These are phyloP conservation scores for Alternaria gansuensis DNA, from an alignment of 2,329 filamentous ascomycete genomes.

Conservation along the genomic window DNA sequence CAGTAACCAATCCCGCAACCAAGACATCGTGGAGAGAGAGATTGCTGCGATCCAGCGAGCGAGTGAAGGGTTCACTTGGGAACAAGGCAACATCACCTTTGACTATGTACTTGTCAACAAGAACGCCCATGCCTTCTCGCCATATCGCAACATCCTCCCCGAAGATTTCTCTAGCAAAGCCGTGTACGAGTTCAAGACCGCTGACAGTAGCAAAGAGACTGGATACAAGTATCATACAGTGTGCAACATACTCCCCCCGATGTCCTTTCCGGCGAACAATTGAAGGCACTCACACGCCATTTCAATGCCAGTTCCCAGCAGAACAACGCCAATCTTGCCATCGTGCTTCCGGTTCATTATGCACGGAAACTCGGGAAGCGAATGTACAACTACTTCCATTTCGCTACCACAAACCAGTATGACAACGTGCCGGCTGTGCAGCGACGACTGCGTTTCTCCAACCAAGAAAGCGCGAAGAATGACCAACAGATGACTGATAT, in stretches of 20 bases:
- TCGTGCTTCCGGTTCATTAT: conserved; percentile 13
- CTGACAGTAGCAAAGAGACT: not conserved
- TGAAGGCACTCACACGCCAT: not conserved
- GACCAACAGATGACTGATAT: not conserved
- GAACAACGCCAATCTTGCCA: not conserved
- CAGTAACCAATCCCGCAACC: not conserved
- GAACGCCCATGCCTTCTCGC: not conserved
- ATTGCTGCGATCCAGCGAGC: not conserved
- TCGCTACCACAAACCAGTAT: conserved; percentile 4
- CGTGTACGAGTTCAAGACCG: not conserved
- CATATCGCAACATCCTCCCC: not conserved
- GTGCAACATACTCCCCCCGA: not conserved
- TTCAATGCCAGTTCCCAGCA: conserved; percentile 10
- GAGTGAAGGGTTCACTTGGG: not conserved
- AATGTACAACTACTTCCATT: conserved; percentile 13
- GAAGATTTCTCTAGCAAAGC: not conserved
- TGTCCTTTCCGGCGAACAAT: not conserved
- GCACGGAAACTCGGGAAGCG: conserved; percentile 13
- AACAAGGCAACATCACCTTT: not conserved
- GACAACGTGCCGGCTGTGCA: conserved; percentile 3
- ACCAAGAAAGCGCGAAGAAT: not conserved
- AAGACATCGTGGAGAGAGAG: not conserved
- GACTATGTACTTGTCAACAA: conserved; percentile 6
- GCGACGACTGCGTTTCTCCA: not conserved
- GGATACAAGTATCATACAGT: conserved; percentile 10